Evolutionary conservation across 2,329 filamentous ascomycete species (phyloP), one percentile per base, ranked within the genome.

Genomic region (Trichoderma sp.): DNA sequence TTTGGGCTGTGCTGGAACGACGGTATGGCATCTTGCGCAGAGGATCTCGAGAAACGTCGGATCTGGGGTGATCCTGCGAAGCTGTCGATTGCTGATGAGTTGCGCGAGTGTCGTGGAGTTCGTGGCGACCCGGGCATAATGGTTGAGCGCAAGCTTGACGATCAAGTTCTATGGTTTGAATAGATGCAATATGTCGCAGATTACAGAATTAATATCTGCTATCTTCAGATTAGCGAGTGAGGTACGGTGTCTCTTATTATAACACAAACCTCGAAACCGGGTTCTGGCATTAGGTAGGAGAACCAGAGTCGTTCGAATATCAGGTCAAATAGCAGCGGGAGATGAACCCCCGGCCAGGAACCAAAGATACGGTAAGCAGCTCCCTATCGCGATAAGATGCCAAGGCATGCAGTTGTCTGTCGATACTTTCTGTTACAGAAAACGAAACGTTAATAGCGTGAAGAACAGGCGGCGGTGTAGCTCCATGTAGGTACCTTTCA

Each of bases 31-130:
- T 90, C 89, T 77, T 88, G 85, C 68, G 85, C 82, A 4, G 88
- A 89, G 21, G 88, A 87, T 78, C 87, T 88, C 66, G 88, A 90
- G 73, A 86, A 84, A 71, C 88, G 86, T 63, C 88, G 85, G 68
- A 84, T 83, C 75, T 81, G 83, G 12, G 88, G 87, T 3, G 88
- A 89, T 71, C 84, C 84, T 53, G 83, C 82, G 69, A 84, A 83
- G 79, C 85, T 87, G 69, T 91, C 89, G 79, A 89, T 85, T 76
- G 84, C 84, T 35, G 91, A 92, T 62, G 89, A 86, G 72, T 89
- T 86, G 78, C 90, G 88, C 77, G 90, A 92, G 80, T 92, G 90
- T 78, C 85, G 86, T 74, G 91, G 90, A 45, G 90, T 91, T 66
- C 85, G 86, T 67, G 90, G 89, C 73, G 87, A 87, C 71, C 82